Base-by-base conservation (phyloP, 2,329 filamentous ascomycete genomes). In the Thermomyces lanuginosus region DNA sequence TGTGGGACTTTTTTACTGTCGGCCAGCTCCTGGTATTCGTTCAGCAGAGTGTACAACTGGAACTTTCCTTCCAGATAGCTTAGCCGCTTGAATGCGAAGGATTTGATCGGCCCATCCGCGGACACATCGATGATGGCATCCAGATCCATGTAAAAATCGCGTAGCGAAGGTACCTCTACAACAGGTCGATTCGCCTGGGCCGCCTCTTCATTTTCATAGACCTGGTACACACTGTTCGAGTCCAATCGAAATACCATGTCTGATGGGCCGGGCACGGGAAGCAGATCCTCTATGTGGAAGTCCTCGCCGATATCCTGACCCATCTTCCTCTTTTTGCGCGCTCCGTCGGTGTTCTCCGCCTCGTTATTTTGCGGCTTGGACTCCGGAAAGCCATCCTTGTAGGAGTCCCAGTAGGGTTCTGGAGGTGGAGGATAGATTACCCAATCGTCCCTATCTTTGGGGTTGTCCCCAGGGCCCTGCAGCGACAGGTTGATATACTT, bases 1-100 rank as follows among this genome's bases (percentile, higher is more conserved):
- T 98, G 89, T 2, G 89, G 89, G 29, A 95, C 89, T 43, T 80
- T 86, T 53, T 98, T 98, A 51, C 81, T 93, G 59, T 98, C 89
- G 32, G 89, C 86, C 27, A 91, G 89, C 54, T 98, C 89, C 48
- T 95, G 84, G 41, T 95, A 95, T 51, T 93, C 89, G 48, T 98
- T 95, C 32, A 95, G 61, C 16, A 98, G 68, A 12, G 75, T 71
- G 48, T 98, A 93, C 12, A 98, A 66, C 48, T 93, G 92, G 57
- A 92, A 98, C 48, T 93, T 93, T 33, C 83, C 86, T 57, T 98
- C 89, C 6, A 98, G 61, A 48, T 95, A 98, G 43, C 92, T 86
- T 24, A 98, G 64, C 7, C 91, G 75, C 29, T 86, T 76, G 52
- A 92, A 98, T 1, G 89, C 86, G 53, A 95, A 95, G 45, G 83